phyloP scores from a whole-genome alignment of 1,139 yeast species.

The Blastobotrys malaysiensis region DNA sequence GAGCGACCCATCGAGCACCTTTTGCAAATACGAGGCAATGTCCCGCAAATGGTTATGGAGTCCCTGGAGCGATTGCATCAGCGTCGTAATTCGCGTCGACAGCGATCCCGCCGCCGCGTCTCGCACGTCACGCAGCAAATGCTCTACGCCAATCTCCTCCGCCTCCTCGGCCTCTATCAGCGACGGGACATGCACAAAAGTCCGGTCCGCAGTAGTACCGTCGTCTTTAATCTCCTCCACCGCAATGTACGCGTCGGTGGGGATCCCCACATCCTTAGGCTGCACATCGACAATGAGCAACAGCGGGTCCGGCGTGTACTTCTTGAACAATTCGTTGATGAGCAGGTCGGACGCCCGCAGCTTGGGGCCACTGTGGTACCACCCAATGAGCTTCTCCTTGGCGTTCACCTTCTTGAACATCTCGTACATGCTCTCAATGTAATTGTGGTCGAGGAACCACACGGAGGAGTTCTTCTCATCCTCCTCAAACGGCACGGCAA shows the following conservation, averaged over 20 bases:
- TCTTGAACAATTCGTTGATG: conserved; percentile 84
- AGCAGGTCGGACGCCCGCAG: conserved; percentile 81
- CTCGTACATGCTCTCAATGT: conserved; percentile 92
- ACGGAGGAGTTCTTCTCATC: conserved; percentile 90
- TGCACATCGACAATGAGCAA: conserved; percentile 88
- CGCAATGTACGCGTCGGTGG: conserved; percentile 93
- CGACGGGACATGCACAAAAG: conserved; percentile 91
- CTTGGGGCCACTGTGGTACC: conserved; percentile 99
- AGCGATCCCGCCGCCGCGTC: conserved; percentile 96
- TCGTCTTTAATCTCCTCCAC: conserved; percentile 95
- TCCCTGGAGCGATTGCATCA: conserved; percentile 82
- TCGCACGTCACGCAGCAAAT: conserved; percentile 84
- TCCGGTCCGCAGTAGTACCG: conserved; percentile 90
- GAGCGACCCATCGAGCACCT: conserved; percentile 62
- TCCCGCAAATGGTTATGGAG: conserved; percentile 75
- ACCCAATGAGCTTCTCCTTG: conserved; percentile 89
- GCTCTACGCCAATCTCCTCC: conserved; percentile 98
- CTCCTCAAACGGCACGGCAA: conserved; percentile 89
- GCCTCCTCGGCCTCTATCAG: conserved; percentile 97
- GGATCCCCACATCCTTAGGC: conserved; percentile 75
- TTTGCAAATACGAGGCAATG: conserved; percentile 72
- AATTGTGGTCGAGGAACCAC: conserved; percentile 97
- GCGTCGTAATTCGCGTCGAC: conserved; percentile 81
- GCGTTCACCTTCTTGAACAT: conserved; percentile 98
- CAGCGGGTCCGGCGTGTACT: conserved; percentile 76